Percentiles rank a stretch among this genome's conserved stretches.
Conservation (phyloP, 2,329 filamentous ascomycete genomes). For the Penicillium decumbens region DNA sequence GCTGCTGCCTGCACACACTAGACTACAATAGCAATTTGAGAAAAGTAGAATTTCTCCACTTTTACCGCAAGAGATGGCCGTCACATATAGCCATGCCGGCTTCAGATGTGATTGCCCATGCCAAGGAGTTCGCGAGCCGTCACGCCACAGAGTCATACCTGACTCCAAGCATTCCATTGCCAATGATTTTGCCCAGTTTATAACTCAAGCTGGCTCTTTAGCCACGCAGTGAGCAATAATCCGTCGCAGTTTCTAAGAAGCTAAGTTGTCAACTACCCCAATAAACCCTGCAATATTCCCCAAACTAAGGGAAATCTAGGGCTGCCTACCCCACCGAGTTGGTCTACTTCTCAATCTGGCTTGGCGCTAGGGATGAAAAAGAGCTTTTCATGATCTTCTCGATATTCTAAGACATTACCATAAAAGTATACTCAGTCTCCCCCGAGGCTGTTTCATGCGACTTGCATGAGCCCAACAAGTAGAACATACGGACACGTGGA, state of each 20-base stretch:
- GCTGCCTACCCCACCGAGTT: conserved; percentile 5
- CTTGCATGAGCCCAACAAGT: not conserved
- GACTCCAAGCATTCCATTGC: not conserved
- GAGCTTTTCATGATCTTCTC: not conserved
- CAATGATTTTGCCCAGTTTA: not conserved
- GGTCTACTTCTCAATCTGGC: not conserved
- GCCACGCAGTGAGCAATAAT: not conserved
- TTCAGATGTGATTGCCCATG: not conserved
- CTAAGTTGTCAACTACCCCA: not conserved
- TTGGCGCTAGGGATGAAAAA: not conserved
- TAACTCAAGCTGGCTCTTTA: not conserved
- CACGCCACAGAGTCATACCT: not conserved
- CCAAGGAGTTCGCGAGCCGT: not conserved
- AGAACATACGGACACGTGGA: not conserved
- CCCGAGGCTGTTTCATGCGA: not conserved
- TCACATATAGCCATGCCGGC: conserved; percentile 1
- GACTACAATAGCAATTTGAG: not conserved
- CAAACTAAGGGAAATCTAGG: conserved; percentile 3
- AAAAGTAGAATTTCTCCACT: not conserved
- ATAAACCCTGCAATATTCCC: conserved; percentile 9
- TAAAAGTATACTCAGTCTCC: too few species aligned
- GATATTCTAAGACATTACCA: not conserved
- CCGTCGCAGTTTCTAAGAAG: not conserved
- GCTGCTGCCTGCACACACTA: too few species aligned
- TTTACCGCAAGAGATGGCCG: not conserved